Evolutionary conservation across 2,329 filamentous ascomycete genomes (phyloP).

Genomic region (Rutstroemia sydowiana): DNA sequence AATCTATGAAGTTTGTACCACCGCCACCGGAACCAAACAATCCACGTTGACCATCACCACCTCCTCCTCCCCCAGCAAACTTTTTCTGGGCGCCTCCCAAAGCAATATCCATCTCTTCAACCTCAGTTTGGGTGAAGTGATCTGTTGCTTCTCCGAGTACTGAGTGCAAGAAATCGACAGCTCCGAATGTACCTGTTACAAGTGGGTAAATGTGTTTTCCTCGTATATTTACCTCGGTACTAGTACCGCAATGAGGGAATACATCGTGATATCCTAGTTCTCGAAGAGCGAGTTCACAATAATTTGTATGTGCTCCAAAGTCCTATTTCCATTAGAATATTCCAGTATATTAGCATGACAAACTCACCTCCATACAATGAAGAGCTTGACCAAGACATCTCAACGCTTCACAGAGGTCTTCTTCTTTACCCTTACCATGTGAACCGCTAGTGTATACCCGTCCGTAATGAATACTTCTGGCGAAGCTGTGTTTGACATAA

Average conservation of each 20-base stretch:
- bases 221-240: slow-evolving; percentile 56
- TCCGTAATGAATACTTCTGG: slow-evolving; percentile 69
- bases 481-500: slow-evolving; percentile 71
- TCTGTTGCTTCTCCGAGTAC: slow-evolving; percentile 68
- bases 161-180: slow-evolving; percentile 77
- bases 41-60: slow-evolving; percentile 31
- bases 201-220: slow-evolving; percentile 66
- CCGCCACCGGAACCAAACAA: slow-evolving; percentile 31
- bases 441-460: slow-evolving; percentile 64
- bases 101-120: slow-evolving; percentile 71
- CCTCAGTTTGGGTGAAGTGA: slow-evolving; percentile 77
- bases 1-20: slow-evolving; percentile 57
- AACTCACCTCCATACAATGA: slow-evolving; percentile 41
- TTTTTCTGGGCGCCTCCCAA: slow-evolving; percentile 59
- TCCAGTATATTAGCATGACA: no score
- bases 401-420: slow-evolving; percentile 73
- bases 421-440: slow-evolving; percentile 56
- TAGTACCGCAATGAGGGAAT: slow-evolving; percentile 65
- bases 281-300: slow-evolving; percentile 68
- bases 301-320: slow-evolving; percentile 77
- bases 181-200: slow-evolving; percentile 70
- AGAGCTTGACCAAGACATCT: slow-evolving; percentile 52
- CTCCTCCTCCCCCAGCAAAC: slow-evolving; percentile 26
- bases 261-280: slow-evolving; percentile 64
- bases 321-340: slow-evolving; percentile 39